phyloP scores from a whole-genome alignment of 2,329 filamentous ascomycete species.

The Diplodia scrobiculata region DNA sequence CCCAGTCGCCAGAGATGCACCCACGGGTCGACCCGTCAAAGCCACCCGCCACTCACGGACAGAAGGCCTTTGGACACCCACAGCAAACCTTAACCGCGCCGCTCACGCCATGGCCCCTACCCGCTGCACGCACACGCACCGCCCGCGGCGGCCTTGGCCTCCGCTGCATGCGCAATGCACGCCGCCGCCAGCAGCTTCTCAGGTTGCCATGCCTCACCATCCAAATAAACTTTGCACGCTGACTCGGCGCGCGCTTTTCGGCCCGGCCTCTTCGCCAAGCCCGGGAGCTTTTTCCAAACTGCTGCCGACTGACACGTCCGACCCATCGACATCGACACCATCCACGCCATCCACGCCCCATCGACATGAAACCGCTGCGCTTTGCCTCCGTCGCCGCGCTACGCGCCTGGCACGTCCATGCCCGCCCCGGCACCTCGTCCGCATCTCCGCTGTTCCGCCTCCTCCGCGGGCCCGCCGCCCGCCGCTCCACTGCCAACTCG shows the following conservation, averaged over 20 bases:
- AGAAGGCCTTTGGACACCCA: constrained; percentile 15
- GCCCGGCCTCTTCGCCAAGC: constrained; percentile 6
- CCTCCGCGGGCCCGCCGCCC: constrained; percentile 30
- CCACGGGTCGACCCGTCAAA: constrained; percentile 19
- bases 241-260: constrained; percentile 22
- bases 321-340: neutral
- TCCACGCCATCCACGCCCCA: neutral
- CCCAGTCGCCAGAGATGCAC: constrained; percentile 21
- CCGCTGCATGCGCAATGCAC: constrained; percentile 4
- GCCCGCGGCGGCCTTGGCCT: neutral
- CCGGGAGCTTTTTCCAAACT: neutral
- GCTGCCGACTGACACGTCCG: no score
- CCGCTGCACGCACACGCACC: neutral
- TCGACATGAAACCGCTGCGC: constrained; percentile 25
- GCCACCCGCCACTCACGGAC: constrained; percentile 3
- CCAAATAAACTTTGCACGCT: constrained; percentile 23
- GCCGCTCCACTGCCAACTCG: constrained; percentile 43
- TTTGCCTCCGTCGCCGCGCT: constrained; percentile 33
- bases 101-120: constrained; percentile 9
- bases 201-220: constrained; percentile 22
- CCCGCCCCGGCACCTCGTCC: constrained; percentile 13
- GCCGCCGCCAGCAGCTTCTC: constrained; percentile 3
- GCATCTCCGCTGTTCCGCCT: constrained; percentile 30
- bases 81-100: constrained; percentile 19
- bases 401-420: constrained; percentile 34